Evolutionary conservation across 768 basidiomycete species (phyloP).

Genomic region (Lyophyllum decastes): DNA sequence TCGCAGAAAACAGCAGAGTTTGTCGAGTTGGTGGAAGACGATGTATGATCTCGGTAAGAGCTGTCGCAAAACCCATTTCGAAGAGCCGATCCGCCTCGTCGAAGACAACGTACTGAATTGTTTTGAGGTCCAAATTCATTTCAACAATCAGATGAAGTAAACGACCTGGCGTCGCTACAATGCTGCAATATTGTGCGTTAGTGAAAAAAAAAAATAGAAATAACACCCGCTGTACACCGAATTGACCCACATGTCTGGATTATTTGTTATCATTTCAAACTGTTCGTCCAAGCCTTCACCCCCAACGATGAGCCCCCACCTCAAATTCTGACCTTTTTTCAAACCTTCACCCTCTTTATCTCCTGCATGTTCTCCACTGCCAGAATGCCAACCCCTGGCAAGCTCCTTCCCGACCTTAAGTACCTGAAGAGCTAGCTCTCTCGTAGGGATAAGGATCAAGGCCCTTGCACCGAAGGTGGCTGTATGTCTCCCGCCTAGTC

Average conservation of each 20-base stretch:
- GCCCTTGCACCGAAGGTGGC: conserved; percentile 83
- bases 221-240: conserved; percentile 8
- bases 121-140: conserved; percentile 91
- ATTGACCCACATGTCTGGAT: conserved; percentile 87
- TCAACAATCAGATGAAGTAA: conserved; percentile 95
- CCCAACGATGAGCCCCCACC: conserved; percentile 95
- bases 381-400: conserved; percentile 74
- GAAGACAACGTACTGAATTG: conserved; percentile 89
- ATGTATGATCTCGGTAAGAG: conserved; percentile 88
- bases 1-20: conserved; percentile 95
- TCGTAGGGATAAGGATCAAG: conserved; percentile 86
- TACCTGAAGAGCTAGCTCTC: conserved; percentile 93
- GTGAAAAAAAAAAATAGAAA: not conserved
- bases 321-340: conserved; percentile 59
- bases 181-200: conserved; percentile 45
- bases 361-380: conserved; percentile 70
- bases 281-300: conserved; percentile 96
- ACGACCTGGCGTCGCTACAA: conserved; percentile 97
- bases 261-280: conserved; percentile 91
- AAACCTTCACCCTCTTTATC: conserved; percentile 62
- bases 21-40: conserved; percentile 87
- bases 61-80: conserved; percentile 95
- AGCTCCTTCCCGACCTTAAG: conserved; percentile 94
- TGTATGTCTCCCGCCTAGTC: conserved; percentile 80
- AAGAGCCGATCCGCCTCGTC: conserved; percentile 99